Conservation (phyloP, 306 rosid species). For the Arachis stenosperma region DNA sequence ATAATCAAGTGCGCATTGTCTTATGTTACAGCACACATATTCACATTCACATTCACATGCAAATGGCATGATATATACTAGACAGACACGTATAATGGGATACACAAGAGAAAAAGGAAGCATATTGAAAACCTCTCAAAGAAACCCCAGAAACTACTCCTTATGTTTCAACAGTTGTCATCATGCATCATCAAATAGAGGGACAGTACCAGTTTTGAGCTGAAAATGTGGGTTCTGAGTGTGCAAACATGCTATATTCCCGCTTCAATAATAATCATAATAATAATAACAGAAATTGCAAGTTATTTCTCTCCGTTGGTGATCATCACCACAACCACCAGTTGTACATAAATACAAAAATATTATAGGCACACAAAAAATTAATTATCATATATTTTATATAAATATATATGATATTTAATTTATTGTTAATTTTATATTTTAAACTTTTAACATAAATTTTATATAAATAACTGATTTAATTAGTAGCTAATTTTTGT, state of each 20-base stretch:
- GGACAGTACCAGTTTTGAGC: slow-evolving; percentile 18
- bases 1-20: too few relatives aligned
- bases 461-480: too few relatives aligned
- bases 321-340: background rate
- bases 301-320: background rate
- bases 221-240: slow-evolving; percentile 12
- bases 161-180: slow-evolving; percentile 13
- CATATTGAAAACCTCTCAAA: background rate
- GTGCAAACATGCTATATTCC: slow-evolving; percentile 41
- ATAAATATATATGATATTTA: too few relatives aligned
- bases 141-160: slow-evolving; percentile 12
- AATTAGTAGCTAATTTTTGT: too few relatives aligned
- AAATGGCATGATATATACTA: too few relatives aligned
- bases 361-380: too few relatives aligned
- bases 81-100: background rate
- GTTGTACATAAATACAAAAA: background rate
- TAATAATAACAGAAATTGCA: background rate
- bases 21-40: too few relatives aligned
- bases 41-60: too few relatives aligned
- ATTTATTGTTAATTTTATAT: too few relatives aligned
- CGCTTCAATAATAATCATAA: slow-evolving; percentile 22
- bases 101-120: background rate
- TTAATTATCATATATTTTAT: too few relatives aligned
- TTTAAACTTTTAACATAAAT: too few relatives aligned
- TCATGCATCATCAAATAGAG: background rate